These are phyloP conservation scores for Ensete ventricosum DNA, from an alignment of 176 grass and related monocot genomes.

Conservation along the genomic window DNA sequence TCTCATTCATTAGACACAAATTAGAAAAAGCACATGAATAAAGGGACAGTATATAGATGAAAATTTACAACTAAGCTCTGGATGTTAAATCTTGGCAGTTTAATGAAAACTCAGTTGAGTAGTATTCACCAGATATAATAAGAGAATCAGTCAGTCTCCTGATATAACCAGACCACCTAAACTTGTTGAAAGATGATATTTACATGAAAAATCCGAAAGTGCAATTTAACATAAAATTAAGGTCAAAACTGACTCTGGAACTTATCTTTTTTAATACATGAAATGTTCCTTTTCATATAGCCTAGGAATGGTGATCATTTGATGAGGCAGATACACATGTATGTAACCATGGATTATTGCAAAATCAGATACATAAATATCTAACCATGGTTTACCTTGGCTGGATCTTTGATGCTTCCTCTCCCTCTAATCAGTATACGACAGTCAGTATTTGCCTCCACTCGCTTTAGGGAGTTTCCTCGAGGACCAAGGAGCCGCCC, in stretches of 20 bases:
- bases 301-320: neutral
- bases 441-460: slow-evolving; percentile 90
- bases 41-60: neutral
- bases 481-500: slow-evolving; percentile 88
- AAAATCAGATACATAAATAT: neutral
- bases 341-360: neutral
- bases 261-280: neutral
- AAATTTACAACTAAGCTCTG: neutral
- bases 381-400: slow-evolving; percentile 39
- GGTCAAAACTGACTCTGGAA: neutral
- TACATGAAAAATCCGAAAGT: neutral
- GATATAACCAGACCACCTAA: neutral
- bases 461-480: slow-evolving; percentile 93
- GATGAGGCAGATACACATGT: neutral
- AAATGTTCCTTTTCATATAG: neutral
- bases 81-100: neutral
- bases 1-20: no score
- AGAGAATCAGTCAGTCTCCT: neutral
- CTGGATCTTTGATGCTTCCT: slow-evolving; percentile 94
- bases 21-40: no score
- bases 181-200: neutral
- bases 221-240: neutral
- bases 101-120: neutral
- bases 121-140: neutral
- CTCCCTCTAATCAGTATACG: slow-evolving; percentile 92